phyloP scores from a whole-genome alignment of 768 basidiomycete species.

The Pleurotus platypus region DNA sequence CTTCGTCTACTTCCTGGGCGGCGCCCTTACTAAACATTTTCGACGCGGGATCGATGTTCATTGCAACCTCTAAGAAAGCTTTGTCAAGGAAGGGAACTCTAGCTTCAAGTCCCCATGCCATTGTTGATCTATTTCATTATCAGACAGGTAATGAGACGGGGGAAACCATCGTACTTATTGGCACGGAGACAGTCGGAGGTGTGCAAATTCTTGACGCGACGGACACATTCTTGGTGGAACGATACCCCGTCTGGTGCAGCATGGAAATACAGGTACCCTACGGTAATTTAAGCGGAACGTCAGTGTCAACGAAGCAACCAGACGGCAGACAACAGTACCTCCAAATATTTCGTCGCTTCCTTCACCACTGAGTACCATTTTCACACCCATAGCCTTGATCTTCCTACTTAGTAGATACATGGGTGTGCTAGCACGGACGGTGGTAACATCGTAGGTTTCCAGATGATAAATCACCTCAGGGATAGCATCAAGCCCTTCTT shows the following conservation, averaged over 20 bases:
- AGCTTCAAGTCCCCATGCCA: conserved; percentile 99
- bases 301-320: too few species aligned
- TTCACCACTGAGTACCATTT: conserved; percentile 98
- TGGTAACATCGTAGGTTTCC: conserved; percentile 99
- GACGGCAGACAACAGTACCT: conserved; percentile 43
- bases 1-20: conserved; percentile 69
- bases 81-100: conserved; percentile 99
- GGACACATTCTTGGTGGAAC: conserved; percentile 94
- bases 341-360: conserved; percentile 98
- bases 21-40: conserved; percentile 90
- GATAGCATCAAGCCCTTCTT: conserved; percentile 96
- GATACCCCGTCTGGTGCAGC: conserved; percentile 85
- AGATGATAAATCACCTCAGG: conserved; percentile 98
- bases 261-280: conserved; percentile 99
- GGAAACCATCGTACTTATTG: conserved; percentile 72
- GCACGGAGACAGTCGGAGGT: conserved; percentile 96
- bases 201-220: conserved; percentile 95
- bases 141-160: not conserved
- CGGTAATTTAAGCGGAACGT: not conserved
- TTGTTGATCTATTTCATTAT: conserved; percentile 67
- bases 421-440: conserved; percentile 94
- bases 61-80: conserved; percentile 87
- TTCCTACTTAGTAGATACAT: conserved; percentile 99
- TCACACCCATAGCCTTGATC: conserved; percentile 99
- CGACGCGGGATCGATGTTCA: conserved; percentile 83